Evolutionary conservation across 352 stramenopile genomes (phyloP).

Genomic region (Globisporangium parvum): DNA sequence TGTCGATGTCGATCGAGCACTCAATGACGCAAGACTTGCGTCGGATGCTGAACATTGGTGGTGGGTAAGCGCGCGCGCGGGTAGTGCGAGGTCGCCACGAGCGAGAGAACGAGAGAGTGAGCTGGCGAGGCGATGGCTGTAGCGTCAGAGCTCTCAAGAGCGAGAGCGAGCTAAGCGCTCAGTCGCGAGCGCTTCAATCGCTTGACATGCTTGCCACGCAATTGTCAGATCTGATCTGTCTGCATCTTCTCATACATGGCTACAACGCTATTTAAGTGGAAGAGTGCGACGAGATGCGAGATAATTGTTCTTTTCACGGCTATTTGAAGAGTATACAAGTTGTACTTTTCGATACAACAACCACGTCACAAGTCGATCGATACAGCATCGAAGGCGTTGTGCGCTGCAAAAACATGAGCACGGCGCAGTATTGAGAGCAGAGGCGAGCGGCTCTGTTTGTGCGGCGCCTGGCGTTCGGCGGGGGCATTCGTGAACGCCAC

Average conservation of each 20-base stretch:
- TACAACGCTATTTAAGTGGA: too few species aligned
- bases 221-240: too few species aligned
- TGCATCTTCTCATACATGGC: too few species aligned
- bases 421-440: neutral
- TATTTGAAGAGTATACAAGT: neutral
- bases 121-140: too few species aligned
- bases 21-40: constrained; percentile 78
- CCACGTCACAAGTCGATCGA: neutral
- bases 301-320: neutral
- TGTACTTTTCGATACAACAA: neutral
- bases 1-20: constrained; percentile 38
- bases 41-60: constrained; percentile 76
- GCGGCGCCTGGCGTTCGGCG: neutral
- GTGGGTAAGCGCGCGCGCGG: constrained; percentile 15
- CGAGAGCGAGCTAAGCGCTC: too few species aligned
- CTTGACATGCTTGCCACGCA: too few species aligned
- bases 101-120: neutral
- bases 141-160: too few species aligned
- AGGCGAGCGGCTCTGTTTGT: neutral
- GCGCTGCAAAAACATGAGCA: neutral
- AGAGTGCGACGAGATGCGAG: neutral
- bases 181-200: too few species aligned
- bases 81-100: neutral
- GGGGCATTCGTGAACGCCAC: constrained; percentile 18
- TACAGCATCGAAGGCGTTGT: neutral